Evolutionary conservation across 2,329 filamentous ascomycete species (phyloP).

Genomic region (Ascochyta pisi): DNA sequence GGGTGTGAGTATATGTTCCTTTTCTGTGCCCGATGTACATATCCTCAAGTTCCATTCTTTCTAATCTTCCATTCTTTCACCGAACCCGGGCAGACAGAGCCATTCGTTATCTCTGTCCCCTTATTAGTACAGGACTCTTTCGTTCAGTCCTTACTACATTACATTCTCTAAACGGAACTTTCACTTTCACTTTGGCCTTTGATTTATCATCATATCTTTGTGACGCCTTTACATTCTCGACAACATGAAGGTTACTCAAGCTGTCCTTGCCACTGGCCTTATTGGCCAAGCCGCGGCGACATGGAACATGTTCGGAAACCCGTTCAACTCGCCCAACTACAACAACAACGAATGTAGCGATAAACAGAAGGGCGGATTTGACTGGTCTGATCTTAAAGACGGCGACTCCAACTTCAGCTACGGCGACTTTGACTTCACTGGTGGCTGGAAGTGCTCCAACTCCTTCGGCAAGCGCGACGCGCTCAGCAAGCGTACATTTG

Average conservation of each 20-base stretch:
- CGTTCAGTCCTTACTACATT: slow-evolving; percentile 28
- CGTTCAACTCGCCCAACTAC: slow-evolving; percentile 74
- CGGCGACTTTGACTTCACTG: slow-evolving; percentile 69
- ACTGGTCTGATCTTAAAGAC: slow-evolving; percentile 68
- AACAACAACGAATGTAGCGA: slow-evolving; percentile 77
- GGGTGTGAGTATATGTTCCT: slow-evolving; percentile 35
- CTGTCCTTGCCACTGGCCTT: slow-evolving; percentile 57
- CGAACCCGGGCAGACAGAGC: slow-evolving; percentile 40
- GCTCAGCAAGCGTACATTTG: slow-evolving; percentile 54
- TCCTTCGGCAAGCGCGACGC: slow-evolving; percentile 66
- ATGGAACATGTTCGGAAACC: slow-evolving; percentile 59
- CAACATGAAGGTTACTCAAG: slow-evolving; percentile 53
- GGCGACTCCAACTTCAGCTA: slow-evolving; percentile 65
- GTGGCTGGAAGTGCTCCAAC: slow-evolving; percentile 73
- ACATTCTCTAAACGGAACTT: slow-evolving; percentile 33
- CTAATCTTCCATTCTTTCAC: slow-evolving; percentile 16
- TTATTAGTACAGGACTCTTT: slow-evolving; percentile 37
- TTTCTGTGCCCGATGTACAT: slow-evolving; percentile 26
- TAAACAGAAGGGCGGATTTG: slow-evolving; percentile 73
- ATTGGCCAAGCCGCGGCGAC: slow-evolving; percentile 55
- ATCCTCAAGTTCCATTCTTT: slow-evolving; percentile 17
- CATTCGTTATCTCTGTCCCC: slow-evolving; percentile 49
- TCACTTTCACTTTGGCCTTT: slow-evolving; percentile 20
- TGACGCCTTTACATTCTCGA: background rate
- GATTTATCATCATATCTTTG: slow-evolving; percentile 8